phyloP scores from a whole-genome alignment of 306 rosid species.

The Cyclanthera cordifolia region DNA sequence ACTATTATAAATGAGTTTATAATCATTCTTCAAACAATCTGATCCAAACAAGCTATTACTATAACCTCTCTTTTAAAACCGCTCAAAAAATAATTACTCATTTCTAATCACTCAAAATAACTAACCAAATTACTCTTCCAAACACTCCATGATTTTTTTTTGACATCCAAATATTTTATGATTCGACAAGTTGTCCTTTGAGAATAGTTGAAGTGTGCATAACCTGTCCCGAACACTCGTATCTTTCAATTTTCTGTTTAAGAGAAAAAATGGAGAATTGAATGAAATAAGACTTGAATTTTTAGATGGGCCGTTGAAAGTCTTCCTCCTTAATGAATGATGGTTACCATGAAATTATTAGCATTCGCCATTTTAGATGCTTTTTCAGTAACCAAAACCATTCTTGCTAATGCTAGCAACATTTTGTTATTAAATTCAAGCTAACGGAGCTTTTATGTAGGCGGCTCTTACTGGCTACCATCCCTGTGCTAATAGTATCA shows the following conservation, averaged over 20 bases:
- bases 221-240: too few species aligned
- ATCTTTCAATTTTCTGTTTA: background rate
- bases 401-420: background rate
- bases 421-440: background rate
- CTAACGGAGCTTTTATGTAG: conserved; percentile 29
- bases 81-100: too few species aligned
- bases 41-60: too few species aligned
- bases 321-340: background rate
- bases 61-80: too few species aligned
- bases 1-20: too few species aligned
- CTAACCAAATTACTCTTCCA: too few species aligned
- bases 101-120: too few species aligned
- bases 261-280: background rate
- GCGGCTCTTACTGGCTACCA: conserved; percentile 44
- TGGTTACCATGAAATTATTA: background rate
- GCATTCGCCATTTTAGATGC: background rate
- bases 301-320: background rate
- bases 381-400: background rate
- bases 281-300: background rate
- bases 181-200: too few species aligned
- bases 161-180: too few species aligned
- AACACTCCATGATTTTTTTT: too few species aligned
- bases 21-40: too few species aligned
- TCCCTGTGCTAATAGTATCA: conserved; percentile 54
- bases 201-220: too few species aligned